These are phyloP conservation scores for Chlamydomonas sphaeroides DNA, from an alignment of 139 green algal genomes.

Conservation along the genomic window DNA sequence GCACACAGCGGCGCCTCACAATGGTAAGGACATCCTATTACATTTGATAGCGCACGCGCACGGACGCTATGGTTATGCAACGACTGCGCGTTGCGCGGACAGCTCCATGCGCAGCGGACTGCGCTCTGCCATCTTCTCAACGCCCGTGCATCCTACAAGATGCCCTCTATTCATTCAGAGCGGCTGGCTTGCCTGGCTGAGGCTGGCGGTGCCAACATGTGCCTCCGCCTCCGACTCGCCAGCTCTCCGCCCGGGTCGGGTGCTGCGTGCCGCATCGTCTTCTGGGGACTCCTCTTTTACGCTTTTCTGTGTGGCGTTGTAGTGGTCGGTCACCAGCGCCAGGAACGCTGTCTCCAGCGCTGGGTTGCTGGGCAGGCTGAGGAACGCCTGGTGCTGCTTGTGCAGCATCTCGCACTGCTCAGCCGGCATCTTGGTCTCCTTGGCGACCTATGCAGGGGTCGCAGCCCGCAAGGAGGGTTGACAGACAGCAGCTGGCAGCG, in stretches of 20 bases:
- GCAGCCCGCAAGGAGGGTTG: too few species aligned
- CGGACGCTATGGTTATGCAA: too few species aligned
- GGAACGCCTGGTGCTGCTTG: slow-evolving; percentile 56
- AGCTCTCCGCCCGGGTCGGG: neutral
- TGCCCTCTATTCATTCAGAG: neutral
- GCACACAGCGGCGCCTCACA: too few species aligned
- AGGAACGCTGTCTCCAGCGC: slow-evolving; percentile 58
- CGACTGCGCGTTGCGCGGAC: too few species aligned
- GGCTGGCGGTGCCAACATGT: neutral
- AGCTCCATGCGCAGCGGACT: neutral
- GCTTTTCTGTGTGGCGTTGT: neutral
- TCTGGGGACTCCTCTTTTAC: neutral
- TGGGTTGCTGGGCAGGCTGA: slow-evolving; percentile 51
- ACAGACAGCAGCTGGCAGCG: neutral
- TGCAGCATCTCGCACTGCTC: slow-evolving; percentile 60
- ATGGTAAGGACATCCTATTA: too few species aligned
- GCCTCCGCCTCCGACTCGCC: neutral
- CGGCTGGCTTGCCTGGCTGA: neutral
- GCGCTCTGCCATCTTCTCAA: too few species aligned
- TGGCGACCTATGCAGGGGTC: neutral
- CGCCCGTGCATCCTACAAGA: neutral
- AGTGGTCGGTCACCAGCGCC: slow-evolving; percentile 31
- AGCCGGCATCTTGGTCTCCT: neutral
- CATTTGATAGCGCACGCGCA: too few species aligned
- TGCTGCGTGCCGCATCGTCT: neutral